phyloP scores from a whole-genome alignment of 106 monocot genomes.

The Acorus gramineus region DNA sequence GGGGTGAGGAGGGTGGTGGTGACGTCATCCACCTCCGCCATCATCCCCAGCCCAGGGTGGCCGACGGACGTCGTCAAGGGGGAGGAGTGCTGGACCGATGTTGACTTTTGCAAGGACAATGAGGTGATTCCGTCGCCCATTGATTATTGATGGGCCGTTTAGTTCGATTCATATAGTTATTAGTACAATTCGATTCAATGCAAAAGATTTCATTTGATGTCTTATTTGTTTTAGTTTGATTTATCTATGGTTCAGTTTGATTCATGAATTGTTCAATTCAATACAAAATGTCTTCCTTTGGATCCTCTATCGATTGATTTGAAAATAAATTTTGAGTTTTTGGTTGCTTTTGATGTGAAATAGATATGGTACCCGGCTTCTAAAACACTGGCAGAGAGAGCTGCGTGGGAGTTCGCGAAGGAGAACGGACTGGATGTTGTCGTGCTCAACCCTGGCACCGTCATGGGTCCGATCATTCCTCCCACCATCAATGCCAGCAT shows the following conservation, averaged over 20 bases:
- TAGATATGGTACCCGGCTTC: slow-evolving; percentile 90
- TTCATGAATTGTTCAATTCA: background rate
- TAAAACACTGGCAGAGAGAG: slow-evolving; percentile 84
- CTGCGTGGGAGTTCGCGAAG: slow-evolving; percentile 75
- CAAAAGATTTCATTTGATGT: too few species aligned
- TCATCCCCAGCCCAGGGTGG: slow-evolving; percentile 69
- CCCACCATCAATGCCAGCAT: slow-evolving; percentile 70
- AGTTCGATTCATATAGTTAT: too few species aligned
- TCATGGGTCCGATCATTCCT: slow-evolving; percentile 72
- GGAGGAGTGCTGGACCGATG: slow-evolving; percentile 82
- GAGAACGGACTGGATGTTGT: slow-evolving; percentile 72
- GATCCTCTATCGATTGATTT: background rate
- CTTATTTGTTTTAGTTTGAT: background rate
- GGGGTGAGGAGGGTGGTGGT: slow-evolving; percentile 69
- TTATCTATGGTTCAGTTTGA: background rate
- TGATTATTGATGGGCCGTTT: background rate
- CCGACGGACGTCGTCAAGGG: slow-evolving; percentile 50
- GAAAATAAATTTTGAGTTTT: too few species aligned
- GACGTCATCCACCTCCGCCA: slow-evolving; percentile 80
- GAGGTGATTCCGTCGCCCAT: slow-evolving; percentile 24
- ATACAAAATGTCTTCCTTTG: too few species aligned
- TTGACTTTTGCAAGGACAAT: slow-evolving; percentile 72
- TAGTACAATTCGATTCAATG: too few species aligned
- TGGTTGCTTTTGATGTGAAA: too few species aligned
- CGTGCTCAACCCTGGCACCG: slow-evolving; percentile 83